Conservation (phyloP, 176 grass and related monocot species). For the Poa pratensis region DNA sequence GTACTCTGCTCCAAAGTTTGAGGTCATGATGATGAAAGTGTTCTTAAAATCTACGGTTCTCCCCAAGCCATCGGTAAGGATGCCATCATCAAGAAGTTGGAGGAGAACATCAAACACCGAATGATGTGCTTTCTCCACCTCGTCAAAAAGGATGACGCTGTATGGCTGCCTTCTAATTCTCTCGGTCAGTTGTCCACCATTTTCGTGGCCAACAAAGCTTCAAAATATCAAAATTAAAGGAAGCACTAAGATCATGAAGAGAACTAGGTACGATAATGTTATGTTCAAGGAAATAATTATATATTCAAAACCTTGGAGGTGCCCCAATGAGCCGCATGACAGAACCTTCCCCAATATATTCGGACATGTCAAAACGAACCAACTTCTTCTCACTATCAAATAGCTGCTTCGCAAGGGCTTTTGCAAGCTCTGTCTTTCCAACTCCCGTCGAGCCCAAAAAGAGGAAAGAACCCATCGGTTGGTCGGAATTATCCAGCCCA, state of each 20-base stretch:
- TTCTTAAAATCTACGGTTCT: background rate
- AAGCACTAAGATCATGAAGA: background rate
- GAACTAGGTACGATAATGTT: background rate
- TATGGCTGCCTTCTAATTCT: background rate
- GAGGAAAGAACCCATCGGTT: too few relatives aligned
- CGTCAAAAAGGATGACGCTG: background rate
- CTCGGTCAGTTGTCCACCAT: background rate
- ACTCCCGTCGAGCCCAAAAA: too few relatives aligned
- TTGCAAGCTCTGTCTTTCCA: too few relatives aligned
- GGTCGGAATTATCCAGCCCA: too few relatives aligned
- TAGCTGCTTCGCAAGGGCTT: too few relatives aligned
- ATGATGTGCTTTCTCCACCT: background rate
- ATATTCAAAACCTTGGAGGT: slow-evolving; percentile 4
- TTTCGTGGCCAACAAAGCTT: background rate
- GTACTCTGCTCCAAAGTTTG: background rate
- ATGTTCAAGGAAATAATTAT: background rate
- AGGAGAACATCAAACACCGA: background rate
- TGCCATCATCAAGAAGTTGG: background rate
- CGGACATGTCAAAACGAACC: background rate
- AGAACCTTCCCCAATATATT: background rate
- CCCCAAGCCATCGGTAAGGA: background rate
- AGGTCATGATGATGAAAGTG: background rate
- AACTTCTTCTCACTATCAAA: background rate
- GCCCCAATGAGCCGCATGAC: background rate
- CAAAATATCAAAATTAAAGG: background rate